phyloP scores from a whole-genome alignment of 192 early-diverging fungal genomes.

The Coemansia sp. region DNA sequence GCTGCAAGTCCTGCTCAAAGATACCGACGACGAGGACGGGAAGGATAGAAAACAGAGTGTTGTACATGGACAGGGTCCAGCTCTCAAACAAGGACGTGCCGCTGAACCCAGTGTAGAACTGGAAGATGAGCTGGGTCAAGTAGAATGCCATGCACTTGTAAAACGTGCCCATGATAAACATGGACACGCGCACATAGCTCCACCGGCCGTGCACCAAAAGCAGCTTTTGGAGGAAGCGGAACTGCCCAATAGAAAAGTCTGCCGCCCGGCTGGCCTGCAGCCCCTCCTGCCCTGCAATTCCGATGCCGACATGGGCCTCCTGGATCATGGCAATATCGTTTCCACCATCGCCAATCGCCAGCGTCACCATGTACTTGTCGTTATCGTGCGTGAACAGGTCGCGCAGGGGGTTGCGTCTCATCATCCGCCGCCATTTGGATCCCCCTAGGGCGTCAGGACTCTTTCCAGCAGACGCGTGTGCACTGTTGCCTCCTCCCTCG shows the following conservation, averaged over 20 bases:
- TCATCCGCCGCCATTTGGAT: too few relatives aligned
- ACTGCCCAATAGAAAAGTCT: constrained; percentile 91
- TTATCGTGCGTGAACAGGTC: constrained; percentile 33
- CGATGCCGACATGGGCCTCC: constrained; percentile 88
- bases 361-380: constrained; percentile 55
- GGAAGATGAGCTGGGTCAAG: constrained; percentile 69
- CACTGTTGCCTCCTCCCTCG: constrained; percentile 16
- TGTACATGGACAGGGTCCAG: constrained; percentile 79
- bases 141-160: constrained; percentile 86
- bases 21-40: constrained; percentile 77
- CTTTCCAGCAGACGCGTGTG: neutral
- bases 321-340: constrained; percentile 97
- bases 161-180: constrained; percentile 80
- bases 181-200: constrained; percentile 79
- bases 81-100: constrained; percentile 72
- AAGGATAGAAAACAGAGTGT: constrained; percentile 77
- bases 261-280: constrained; percentile 79
- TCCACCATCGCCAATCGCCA: constrained; percentile 90
- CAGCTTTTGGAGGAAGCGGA: constrained; percentile 75
- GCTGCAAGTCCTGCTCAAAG: constrained; percentile 79
- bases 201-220: constrained; percentile 87
- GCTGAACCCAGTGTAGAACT: constrained; percentile 71
- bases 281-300: constrained; percentile 86
- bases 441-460: too few relatives aligned
- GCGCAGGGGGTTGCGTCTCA: neutral